These are phyloP conservation scores for Syzygium oleosum DNA, from an alignment of 345 rosid species.

Conservation along the genomic window DNA sequence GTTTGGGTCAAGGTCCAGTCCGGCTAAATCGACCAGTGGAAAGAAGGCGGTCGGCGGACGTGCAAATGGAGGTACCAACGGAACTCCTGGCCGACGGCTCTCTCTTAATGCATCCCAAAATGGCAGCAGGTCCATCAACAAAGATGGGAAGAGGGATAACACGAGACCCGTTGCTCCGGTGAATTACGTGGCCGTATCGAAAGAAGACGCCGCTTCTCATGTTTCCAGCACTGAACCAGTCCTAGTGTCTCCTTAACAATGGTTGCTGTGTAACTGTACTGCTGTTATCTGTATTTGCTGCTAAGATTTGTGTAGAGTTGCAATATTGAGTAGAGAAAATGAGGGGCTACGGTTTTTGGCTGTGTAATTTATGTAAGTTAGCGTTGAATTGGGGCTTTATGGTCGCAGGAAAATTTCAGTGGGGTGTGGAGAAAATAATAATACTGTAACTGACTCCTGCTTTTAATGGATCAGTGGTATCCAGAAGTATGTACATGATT, in stretches of 20 bases:
- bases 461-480: background rate
- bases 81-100: slow-evolving; percentile 66
- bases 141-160: slow-evolving; percentile 62
- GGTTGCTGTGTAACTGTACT: background rate
- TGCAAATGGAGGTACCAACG: slow-evolving; percentile 60
- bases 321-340: background rate
- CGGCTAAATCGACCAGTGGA: slow-evolving; percentile 53
- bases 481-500: background rate
- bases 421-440: background rate
- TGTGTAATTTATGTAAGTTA: background rate
- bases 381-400: background rate
- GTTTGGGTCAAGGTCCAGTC: slow-evolving; percentile 71
- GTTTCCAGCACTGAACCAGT: slow-evolving; percentile 56
- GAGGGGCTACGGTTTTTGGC: background rate
- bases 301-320: background rate
- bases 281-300: background rate
- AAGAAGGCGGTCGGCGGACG: slow-evolving; percentile 73
- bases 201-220: slow-evolving; percentile 62
- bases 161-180: slow-evolving; percentile 51
- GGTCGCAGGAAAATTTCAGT: background rate
- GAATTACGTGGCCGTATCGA: slow-evolving; percentile 51
- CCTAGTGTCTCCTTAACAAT: slow-evolving; percentile 59
- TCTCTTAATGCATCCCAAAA: slow-evolving; percentile 64
- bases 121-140: slow-evolving; percentile 47
- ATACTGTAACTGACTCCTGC: background rate